Conservation (phyloP, 169 alveolate genomes). For the Plasmodium berghei region DNA sequence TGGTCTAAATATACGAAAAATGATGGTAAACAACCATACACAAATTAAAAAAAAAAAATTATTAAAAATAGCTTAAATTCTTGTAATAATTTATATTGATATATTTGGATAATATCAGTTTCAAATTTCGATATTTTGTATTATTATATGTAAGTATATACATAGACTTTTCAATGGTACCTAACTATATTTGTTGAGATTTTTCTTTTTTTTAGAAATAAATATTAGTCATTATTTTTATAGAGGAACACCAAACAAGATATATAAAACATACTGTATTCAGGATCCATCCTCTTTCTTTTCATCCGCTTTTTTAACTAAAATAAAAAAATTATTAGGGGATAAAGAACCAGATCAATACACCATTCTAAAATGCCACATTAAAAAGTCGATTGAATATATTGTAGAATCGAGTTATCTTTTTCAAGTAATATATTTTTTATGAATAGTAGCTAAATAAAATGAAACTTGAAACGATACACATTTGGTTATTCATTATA, state of each 20-base stretch:
- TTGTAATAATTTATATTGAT: too few species aligned
- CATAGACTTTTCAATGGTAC: neutral
- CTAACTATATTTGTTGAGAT: neutral
- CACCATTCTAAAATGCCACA: constrained; percentile 35
- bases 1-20: constrained; percentile 60
- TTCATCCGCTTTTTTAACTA: constrained; percentile 8
- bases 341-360: constrained; percentile 36
- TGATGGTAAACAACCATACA: constrained; percentile 9
- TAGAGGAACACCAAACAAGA: constrained; percentile 44
- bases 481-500: neutral
- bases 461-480: neutral
- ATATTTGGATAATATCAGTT: too few species aligned
- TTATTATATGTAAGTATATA: neutral
- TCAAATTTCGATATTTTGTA: neutral
- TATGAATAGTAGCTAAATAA: neutral
- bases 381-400: constrained; percentile 47
- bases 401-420: constrained; percentile 49
- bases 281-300: constrained; percentile 13
- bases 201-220: constrained; percentile 15
- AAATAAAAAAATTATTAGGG: constrained; percentile 10
- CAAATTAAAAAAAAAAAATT: too few species aligned
- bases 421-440: constrained; percentile 12
- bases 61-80: too few species aligned
- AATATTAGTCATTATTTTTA: constrained; percentile 48
- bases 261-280: constrained; percentile 50